These are phyloP conservation scores for Pyricularia grisea DNA, from an alignment of 2,329 filamentous ascomycete species.

Conservation along the genomic window DNA sequence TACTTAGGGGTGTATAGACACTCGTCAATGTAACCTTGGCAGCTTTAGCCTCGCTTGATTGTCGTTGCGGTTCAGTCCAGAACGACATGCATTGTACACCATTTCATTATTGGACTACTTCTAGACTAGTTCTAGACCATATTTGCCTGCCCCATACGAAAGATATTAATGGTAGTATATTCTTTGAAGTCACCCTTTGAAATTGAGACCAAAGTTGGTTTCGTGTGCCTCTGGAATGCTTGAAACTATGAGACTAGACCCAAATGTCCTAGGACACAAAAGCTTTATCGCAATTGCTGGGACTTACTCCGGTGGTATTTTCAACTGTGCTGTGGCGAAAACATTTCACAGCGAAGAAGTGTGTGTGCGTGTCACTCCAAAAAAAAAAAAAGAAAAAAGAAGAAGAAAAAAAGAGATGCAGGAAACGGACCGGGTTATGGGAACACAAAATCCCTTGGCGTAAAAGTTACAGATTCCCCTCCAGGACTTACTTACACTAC, in stretches of 20 bases:
- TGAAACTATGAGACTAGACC: not conserved
- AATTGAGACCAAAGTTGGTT: not conserved
- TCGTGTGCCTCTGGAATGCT: not conserved
- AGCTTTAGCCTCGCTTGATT: not conserved
- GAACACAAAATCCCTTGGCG: not conserved
- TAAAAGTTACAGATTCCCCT: not conserved
- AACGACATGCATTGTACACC: too few species aligned
- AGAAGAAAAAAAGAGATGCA: not conserved
- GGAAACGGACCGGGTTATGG: not conserved
- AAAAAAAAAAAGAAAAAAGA: not conserved
- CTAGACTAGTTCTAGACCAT: too few species aligned
- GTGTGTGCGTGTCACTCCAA: too few species aligned
- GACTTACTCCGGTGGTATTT: not conserved
- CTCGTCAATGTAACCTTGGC: not conserved
- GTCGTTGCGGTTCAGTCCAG: not conserved
- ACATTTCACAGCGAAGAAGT: not conserved
- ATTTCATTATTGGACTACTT: too few species aligned
- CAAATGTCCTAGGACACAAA: not conserved
- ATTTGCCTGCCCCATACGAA: not conserved
- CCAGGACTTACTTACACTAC: not conserved
- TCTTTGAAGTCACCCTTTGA: not conserved
- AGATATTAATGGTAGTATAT: not conserved
- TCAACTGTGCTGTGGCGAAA: not conserved
- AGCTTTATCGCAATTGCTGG: not conserved
- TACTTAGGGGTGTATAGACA: not conserved